phyloP scores from a whole-genome alignment of 768 basidiomycete species.

The Rhizopogon rudus region DNA sequence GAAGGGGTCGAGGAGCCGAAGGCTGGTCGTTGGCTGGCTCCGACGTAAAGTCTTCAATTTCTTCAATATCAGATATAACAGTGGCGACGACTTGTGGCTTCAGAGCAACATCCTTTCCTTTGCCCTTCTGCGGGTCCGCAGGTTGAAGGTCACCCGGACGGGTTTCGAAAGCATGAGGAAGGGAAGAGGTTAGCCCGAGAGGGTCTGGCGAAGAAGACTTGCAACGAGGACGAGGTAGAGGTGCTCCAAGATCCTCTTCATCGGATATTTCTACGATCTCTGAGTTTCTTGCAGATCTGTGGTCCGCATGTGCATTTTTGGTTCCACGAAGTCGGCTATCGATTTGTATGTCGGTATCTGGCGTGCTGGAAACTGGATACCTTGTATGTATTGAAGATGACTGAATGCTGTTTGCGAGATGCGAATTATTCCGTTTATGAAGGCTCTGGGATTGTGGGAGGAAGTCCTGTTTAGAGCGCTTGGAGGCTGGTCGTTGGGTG shows the following conservation, averaged over 20 bases:
- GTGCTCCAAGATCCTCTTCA: constrained; percentile 19
- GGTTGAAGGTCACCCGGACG: constrained; percentile 8
- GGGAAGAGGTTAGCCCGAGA: background rate
- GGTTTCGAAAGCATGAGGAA: constrained; percentile 17
- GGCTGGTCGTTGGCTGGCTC: constrained; percentile 14
- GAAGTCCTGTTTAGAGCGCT: constrained; percentile 19
- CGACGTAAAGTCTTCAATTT: constrained; percentile 7
- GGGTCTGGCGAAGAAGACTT: constrained; percentile 23
- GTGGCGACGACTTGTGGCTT: background rate
- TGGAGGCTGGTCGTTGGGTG: constrained; percentile 6
- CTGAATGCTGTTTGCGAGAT: background rate
- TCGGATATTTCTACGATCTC: constrained; percentile 17
- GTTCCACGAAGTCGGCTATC: constrained; percentile 2
- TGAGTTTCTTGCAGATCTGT: constrained; percentile 6
- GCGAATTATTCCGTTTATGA: background rate
- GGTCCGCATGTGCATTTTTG: background rate
- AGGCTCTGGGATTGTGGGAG: background rate
- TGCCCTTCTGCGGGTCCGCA: constrained; percentile 15
- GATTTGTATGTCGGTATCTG: constrained; percentile 20
- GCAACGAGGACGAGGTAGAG: constrained; percentile 7
- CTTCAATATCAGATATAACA: constrained; percentile 6
- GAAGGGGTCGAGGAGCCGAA: background rate
- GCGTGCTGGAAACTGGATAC: background rate
- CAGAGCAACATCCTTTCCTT: constrained; percentile 2
- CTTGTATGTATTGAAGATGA: background rate